Percentiles rank a stretch among this genome's conserved stretches.
These are phyloP conservation scores for Scleroderma citrinum DNA, from an alignment of 768 basidiomycete genomes.

Conservation along the genomic window DNA sequence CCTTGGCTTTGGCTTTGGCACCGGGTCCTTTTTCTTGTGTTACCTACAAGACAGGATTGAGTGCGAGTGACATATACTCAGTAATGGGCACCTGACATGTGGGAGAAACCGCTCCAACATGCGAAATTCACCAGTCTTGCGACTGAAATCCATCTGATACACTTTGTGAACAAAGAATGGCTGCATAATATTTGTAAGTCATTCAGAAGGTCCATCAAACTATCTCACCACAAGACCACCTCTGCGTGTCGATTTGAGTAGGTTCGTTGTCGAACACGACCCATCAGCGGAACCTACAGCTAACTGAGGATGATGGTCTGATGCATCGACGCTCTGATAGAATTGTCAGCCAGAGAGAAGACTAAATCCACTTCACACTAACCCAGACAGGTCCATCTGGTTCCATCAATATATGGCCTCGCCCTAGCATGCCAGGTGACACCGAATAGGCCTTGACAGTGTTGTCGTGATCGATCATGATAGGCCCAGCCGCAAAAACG, in stretches of 20 bases:
- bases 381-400: conserved; percentile 85
- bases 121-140: conserved; percentile 64
- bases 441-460: conserved; percentile 70
- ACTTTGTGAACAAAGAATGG: conserved; percentile 75
- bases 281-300: conserved; percentile 84
- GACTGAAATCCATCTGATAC: conserved; percentile 85
- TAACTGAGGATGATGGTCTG: conserved; percentile 84
- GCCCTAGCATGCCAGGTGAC: conserved; percentile 66
- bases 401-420: conserved; percentile 66
- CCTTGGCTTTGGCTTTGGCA: conserved; percentile 29
- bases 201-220: neutral
- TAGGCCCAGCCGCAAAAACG: conserved; percentile 58
- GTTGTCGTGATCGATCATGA: conserved; percentile 82
- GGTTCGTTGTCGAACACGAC: conserved; percentile 67
- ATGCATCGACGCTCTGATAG: conserved; percentile 59
- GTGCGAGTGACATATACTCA: neutral
- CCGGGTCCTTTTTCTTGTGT: conserved; percentile 33
- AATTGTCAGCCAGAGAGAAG: neutral
- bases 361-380: conserved; percentile 16
- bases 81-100: conserved; percentile 38
- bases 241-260: conserved; percentile 58
- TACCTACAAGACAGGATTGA: conserved; percentile 33
- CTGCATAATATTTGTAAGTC: conserved; percentile 28
- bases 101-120: conserved; percentile 88
- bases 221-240: conserved; percentile 64